Conservation (phyloP, 2,329 filamentous ascomycete genomes). For the Aspergillus intermedius region DNA sequence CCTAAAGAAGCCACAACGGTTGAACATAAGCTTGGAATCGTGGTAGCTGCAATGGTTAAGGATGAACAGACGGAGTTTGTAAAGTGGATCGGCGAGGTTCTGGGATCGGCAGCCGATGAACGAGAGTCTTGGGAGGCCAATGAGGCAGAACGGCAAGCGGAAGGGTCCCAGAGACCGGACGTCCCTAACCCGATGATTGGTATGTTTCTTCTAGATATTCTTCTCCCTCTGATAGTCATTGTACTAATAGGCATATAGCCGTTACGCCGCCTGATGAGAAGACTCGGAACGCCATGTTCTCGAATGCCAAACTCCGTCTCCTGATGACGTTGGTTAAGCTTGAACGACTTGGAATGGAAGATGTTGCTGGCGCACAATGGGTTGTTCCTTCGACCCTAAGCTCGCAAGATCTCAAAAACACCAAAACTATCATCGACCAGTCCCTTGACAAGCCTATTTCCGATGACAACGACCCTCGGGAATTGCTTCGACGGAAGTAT, state of each 20-base stretch:
- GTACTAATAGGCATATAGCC: slow-evolving; percentile 33
- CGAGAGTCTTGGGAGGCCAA: slow-evolving; percentile 71
- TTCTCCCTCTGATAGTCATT: too few relatives aligned
- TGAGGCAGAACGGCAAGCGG: slow-evolving; percentile 53
- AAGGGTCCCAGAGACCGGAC: slow-evolving; percentile 23
- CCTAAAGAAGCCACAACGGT: slow-evolving; percentile 56
- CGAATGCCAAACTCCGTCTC: slow-evolving; percentile 78
- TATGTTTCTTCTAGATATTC: slow-evolving; percentile 33
- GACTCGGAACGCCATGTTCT: slow-evolving; percentile 71
- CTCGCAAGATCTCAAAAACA: slow-evolving; percentile 60
- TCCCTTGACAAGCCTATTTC: slow-evolving; percentile 71
- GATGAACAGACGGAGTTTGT: slow-evolving; percentile 69
- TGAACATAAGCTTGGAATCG: slow-evolving; percentile 69
- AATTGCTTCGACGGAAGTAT: slow-evolving; percentile 68
- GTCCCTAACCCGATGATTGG: slow-evolving; percentile 31
- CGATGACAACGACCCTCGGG: slow-evolving; percentile 68
- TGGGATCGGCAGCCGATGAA: slow-evolving; percentile 64
- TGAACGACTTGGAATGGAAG: slow-evolving; percentile 57
- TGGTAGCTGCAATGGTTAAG: slow-evolving; percentile 71
- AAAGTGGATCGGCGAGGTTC: slow-evolving; percentile 71
- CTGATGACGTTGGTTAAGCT: slow-evolving; percentile 73
- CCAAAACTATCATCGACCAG: slow-evolving; percentile 65
- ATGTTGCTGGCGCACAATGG: slow-evolving; percentile 73
- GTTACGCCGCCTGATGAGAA: slow-evolving; percentile 60
- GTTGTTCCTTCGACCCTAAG: slow-evolving; percentile 62